Conservation (phyloP, 2,329 filamentous ascomycete species). For the Spiromastix sp. region DNA sequence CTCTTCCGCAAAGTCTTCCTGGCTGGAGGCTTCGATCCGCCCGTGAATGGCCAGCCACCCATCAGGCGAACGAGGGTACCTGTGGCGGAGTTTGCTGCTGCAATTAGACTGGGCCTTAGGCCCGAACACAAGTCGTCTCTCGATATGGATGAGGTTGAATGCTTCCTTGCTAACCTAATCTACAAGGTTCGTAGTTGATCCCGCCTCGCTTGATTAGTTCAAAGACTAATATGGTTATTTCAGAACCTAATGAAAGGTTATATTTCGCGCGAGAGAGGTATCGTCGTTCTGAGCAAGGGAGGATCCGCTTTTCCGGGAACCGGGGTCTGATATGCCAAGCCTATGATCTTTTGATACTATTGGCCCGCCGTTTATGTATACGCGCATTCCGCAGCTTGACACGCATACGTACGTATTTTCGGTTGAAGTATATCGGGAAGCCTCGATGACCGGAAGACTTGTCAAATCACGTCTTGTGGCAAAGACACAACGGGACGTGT, state of each 20-base stretch:
- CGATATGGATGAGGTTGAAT: constrained; percentile 91
- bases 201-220: neutral
- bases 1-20: constrained; percentile 86
- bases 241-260: constrained; percentile 96
- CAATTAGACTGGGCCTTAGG: constrained; percentile 62
- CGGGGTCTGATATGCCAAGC: constrained; percentile 40
- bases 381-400: too few relatives aligned
- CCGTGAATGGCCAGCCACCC: constrained; percentile 56
- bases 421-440: too few relatives aligned
- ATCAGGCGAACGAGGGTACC: constrained; percentile 64
- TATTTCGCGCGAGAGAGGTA: constrained; percentile 80
- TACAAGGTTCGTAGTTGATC: constrained; percentile 65
- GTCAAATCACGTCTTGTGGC: too few relatives aligned
- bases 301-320: constrained; percentile 84
- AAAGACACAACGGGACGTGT: too few relatives aligned
- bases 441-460: too few relatives aligned
- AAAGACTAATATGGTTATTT: constrained; percentile 12
- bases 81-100: constrained; percentile 73
- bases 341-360: neutral
- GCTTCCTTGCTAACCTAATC: constrained; percentile 88
- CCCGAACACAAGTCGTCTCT: constrained; percentile 45
- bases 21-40: constrained; percentile 67
- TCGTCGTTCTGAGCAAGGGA: constrained; percentile 85
- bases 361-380: neutral
- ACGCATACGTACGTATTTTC: too few relatives aligned